phyloP scores from a whole-genome alignment of 345 rosid species.

The Cardiospermum halicacabum region DNA sequence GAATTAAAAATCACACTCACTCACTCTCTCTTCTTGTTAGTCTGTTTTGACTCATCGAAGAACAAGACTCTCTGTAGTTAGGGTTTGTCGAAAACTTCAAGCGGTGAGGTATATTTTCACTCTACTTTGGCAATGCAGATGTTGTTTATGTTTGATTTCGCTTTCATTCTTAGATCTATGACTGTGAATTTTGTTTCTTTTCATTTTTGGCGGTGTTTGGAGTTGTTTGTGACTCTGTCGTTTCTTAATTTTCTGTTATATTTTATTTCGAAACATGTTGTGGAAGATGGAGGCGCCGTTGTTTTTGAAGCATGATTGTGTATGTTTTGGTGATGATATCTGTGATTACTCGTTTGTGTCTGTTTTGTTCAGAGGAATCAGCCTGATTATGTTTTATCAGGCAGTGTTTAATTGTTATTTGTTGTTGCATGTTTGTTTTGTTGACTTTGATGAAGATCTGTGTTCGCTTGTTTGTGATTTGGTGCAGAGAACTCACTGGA shows the following conservation, averaged over 20 bases:
- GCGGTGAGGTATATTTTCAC: neutral
- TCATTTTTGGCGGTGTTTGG: neutral
- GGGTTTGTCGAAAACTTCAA: neutral
- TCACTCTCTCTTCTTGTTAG: too few relatives aligned
- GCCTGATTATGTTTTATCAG: neutral
- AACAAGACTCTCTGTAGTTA: too few relatives aligned
- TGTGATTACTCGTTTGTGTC: neutral
- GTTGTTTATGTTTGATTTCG: neutral
- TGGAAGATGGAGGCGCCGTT: too few relatives aligned
- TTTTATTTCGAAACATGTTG: too few relatives aligned
- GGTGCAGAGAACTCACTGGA: too few relatives aligned
- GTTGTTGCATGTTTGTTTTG: constrained; percentile 6
- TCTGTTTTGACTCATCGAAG: neutral
- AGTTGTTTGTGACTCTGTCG: neutral
- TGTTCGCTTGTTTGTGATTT: neutral
- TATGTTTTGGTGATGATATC: neutral
- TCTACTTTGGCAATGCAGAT: constrained; percentile 6
- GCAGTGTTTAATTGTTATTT: neutral
- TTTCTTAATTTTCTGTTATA: neutral
- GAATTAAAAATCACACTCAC: neutral
- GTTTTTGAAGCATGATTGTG: too few relatives aligned
- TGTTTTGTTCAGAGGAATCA: neutral
- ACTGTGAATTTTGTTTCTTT: neutral
- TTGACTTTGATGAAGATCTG: neutral
- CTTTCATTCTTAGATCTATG: neutral